Evolutionary conservation across 1,284 basidiomycete genomes (phyloP), one percentile per base, ranked within the genome.

Genomic region (Marasmius tenuissimus): DNA sequence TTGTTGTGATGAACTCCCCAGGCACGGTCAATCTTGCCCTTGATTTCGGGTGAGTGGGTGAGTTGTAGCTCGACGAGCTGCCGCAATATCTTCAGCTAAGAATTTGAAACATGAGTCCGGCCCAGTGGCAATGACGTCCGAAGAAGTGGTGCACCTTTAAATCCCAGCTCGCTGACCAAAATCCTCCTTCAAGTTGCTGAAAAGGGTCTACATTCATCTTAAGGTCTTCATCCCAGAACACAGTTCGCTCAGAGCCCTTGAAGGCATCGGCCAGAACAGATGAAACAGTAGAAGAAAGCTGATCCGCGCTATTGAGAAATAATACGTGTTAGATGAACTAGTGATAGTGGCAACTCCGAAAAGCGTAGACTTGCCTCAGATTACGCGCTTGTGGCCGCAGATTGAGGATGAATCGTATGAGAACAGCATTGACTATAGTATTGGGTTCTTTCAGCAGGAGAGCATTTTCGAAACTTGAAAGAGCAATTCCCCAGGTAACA

Each of bases 311-410:
- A 71, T 62, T 34, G 51, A 70, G 78, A 70, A 63, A 65, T 70
- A 69, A 68, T 63, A 70, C 66, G 67, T 65, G 69, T 74, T 72
- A 72, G 61, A 59, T 67, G 61, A 61, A 67, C 66, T 49, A 61
- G 66, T 67, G 69, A 61, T 66, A 67, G 69, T 65, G 62, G 18
- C 52, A 3, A 16, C 3, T 54, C 52, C 9, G 59, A 58, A 71
- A 42, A n/a, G 70, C 70, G 73, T 72, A 73, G 71, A 71, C 85
- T 76, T 76, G 91, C 91, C 87, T 91, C 73, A 90, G 81, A 80
- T 92, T 92, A 86, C 91, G 89, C 85, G 91, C 88, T 73, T 88
- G 86, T 39, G 92, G 91, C 71, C 86, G 85, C 68, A 93, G 83
- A 74, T 92, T 92, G 67, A 88, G 78, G 67, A 93, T 82, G 72